Base-by-base conservation (phyloP, 2,329 filamentous ascomycete genomes). In the Colletotrichum endophyticum region DNA sequence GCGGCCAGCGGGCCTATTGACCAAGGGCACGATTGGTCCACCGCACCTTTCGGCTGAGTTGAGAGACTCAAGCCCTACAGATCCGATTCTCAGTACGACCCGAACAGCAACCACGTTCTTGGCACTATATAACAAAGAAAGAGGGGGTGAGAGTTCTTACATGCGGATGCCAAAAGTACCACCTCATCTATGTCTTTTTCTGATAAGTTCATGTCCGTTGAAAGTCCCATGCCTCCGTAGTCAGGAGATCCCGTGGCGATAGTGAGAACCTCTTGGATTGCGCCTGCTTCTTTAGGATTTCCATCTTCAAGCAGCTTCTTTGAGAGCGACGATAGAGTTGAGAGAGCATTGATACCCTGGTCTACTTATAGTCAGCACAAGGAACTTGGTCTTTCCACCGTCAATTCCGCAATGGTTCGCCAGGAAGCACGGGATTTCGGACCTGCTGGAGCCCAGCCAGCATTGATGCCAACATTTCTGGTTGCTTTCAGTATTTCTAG, bases 181-280 rank as follows among this genome's bases (percentile, higher is more conserved):
- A 71, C 19, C 69, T 71, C 69, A n/a, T 63, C 61, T 28, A 22
- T 32, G 19, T 71, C 69, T 8, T 19, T 64, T 8, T 39, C 69
- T 19, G 57, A 53, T 16, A 56, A 25, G 15, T 53, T 27, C 13
- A 9, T n/a, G 15, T 64, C 19, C 6, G n/a, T 16, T 11, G 69
- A 53, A n/a, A 71, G 39, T 11, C 69, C 69, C 69, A 71, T 71
- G n/a, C 69, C 69, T n/a, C 69, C 69, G 22, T 71, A 71, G 28
- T 71, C 28, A 13, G 69, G 69, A 27, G 69, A 71, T 16, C 36
- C 30, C 8, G 59, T 64, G 28, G 69, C 69, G 11, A 71, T 64
- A 15, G n/a, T 27, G 28, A 71, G 13, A n/a, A 71, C 69, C 36
- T 71, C 57, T 30, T 39, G 27, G 19, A 71, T 64, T 1, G 69